Evolutionary conservation across 768 basidiomycete genomes (phyloP).

Genomic region (Cyathus striatus): DNA sequence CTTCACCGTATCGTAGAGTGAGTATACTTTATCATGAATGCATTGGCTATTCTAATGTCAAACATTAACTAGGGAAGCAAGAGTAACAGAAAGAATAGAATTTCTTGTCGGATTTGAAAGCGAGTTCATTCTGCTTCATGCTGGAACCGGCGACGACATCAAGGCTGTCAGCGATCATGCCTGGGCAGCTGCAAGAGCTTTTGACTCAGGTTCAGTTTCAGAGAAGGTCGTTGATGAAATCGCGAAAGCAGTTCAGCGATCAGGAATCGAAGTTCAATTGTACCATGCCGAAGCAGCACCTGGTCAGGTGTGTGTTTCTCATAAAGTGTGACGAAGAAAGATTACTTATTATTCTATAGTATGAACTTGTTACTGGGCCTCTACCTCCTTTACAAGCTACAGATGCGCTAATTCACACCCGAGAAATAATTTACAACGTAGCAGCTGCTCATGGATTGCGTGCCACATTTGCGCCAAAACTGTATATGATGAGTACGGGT

Average conservation of each 20-base stretch:
- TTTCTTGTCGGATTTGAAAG: conserved; percentile 68
- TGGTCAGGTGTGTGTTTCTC: conserved; percentile 58
- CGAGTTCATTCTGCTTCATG: conserved; percentile 63
- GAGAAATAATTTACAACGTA: conserved; percentile 62
- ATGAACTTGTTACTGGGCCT: conserved; percentile 67
- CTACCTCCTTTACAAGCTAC: conserved; percentile 59
- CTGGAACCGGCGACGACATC: conserved; percentile 38
- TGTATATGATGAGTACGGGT: conserved; percentile 42
- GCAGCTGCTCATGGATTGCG: conserved; percentile 58
- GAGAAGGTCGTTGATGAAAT: conserved; percentile 52
- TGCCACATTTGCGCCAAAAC: conserved; percentile 63
- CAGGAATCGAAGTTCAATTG: conserved; percentile 60
- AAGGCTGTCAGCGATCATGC: conserved; percentile 39
- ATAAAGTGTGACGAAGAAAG: no score
- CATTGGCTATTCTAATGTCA: background rate
- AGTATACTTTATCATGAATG: conserved; percentile 18
- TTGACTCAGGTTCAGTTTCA: conserved; percentile 40
- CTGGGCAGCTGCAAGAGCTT: conserved; percentile 38
- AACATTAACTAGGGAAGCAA: conserved; percentile 21
- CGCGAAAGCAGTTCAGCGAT: conserved; percentile 36
- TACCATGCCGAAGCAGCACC: conserved; percentile 68
- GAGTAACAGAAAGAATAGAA: conserved; percentile 22
- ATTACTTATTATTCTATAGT: conserved; percentile 26
- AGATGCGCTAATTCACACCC: conserved; percentile 61
- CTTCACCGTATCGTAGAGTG: conserved; percentile 49